Conservation (phyloP, 1,284 basidiomycete species). For the Omphalotus olearius region DNA sequence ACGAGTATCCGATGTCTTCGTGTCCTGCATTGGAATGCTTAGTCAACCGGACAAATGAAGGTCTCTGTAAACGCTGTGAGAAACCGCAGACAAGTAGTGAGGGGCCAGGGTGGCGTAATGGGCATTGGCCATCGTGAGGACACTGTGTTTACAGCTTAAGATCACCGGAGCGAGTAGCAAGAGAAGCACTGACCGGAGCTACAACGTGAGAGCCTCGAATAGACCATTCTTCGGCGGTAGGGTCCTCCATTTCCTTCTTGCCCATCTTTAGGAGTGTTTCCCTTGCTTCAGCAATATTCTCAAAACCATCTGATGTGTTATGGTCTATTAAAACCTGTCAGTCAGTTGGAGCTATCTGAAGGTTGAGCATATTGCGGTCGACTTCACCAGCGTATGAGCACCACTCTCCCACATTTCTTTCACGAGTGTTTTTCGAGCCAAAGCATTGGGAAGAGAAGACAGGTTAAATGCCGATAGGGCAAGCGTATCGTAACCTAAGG, state of each 20-base stretch:
- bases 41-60: conserved; percentile 80
- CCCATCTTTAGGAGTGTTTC: conserved; percentile 73
- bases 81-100: conserved; percentile 73
- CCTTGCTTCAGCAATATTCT: conserved; percentile 79
- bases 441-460: conserved; percentile 60
- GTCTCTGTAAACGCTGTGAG: conserved; percentile 83
- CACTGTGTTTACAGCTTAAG: conserved; percentile 50
- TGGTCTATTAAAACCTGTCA: conserved; percentile 83
- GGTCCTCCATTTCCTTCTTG: conserved; percentile 48
- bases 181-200: conserved; percentile 60
- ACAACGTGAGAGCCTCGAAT: conserved; percentile 71
- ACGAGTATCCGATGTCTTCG: conserved; percentile 86
- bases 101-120: conserved; percentile 54
- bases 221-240: conserved; percentile 30
- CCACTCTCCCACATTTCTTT: conserved; percentile 89
- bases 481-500: conserved; percentile 49
- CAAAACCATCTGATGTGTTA: conserved; percentile 75
- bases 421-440: conserved; percentile 65
- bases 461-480: conserved; percentile 87
- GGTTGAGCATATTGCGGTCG: neutral
- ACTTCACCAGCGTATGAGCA: conserved; percentile 70
- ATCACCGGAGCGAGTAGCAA: conserved; percentile 11
- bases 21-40: conserved; percentile 83
- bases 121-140: conserved; percentile 88
- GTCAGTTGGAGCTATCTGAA: neutral